A percentile compares a stretch with the other conserved stretches of the same genome.
Conservation (phyloP, 2,329 filamentous ascomycete genomes). For the Fusarium sp. region DNA sequence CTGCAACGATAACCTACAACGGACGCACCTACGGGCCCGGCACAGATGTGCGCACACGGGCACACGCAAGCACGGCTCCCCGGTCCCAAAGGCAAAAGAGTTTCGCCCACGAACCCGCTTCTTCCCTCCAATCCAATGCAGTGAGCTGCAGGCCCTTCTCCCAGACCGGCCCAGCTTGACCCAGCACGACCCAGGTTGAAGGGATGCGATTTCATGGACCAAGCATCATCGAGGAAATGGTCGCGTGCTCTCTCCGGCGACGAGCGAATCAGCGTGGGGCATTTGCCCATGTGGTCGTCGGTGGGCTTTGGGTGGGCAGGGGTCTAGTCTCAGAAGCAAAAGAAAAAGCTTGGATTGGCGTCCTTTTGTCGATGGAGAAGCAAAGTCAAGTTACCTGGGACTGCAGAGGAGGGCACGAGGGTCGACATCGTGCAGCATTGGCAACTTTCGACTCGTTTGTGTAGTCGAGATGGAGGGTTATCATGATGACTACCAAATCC, state of each 20-base stretch:
- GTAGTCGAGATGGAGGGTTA: conserved; percentile 12
- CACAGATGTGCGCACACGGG: conserved; percentile 24
- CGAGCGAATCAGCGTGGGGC: conserved; percentile 54
- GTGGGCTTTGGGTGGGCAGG: conserved; percentile 45
- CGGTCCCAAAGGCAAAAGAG: conserved; percentile 38
- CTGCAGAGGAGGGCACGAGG: conserved; percentile 30
- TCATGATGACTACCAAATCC: conserved; percentile 2
- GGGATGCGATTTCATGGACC: conserved; percentile 53
- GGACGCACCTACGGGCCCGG: conserved; percentile 23
- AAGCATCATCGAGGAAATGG: conserved; percentile 62
- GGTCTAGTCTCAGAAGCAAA: conserved; percentile 39
- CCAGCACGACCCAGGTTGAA: conserved; percentile 39
- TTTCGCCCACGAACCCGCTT: conserved; percentile 45
- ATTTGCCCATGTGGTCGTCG: conserved; percentile 55
- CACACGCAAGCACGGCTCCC: conserved; percentile 30
- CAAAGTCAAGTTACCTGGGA: conserved; percentile 18
- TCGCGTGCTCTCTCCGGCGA: conserved; percentile 57
- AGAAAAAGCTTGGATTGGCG: conserved; percentile 44
- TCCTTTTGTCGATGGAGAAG: conserved; percentile 29
- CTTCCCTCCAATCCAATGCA: conserved; percentile 45
- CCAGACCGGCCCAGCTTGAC: conserved; percentile 29
- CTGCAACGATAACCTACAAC: conserved; percentile 13
- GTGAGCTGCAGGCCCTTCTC: conserved; percentile 28
- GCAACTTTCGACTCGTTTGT: conserved; percentile 16
- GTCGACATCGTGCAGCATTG: conserved; percentile 24